These are phyloP conservation scores for Leishmania amazonensis DNA, from an alignment of 208 protist genomes.

Conservation along the genomic window DNA sequence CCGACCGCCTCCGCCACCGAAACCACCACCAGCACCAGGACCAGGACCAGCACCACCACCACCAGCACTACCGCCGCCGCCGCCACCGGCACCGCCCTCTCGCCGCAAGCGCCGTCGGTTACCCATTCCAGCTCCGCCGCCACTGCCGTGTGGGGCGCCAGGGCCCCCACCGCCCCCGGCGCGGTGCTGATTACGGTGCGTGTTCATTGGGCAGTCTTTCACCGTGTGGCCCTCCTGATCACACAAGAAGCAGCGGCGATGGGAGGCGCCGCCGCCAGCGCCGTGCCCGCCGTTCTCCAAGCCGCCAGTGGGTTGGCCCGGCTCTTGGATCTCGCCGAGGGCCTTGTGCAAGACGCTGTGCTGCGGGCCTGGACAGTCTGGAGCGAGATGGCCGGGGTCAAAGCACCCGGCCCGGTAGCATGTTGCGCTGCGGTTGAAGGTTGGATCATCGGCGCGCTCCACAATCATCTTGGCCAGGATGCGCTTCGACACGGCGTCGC, in stretches of 20 bases:
- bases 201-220: constrained; percentile 78
- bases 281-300: constrained; percentile 47
- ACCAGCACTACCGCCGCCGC: not conserved
- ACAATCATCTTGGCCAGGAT: constrained; percentile 68
- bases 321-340: constrained; percentile 72
- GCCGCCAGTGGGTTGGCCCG: constrained; percentile 55
- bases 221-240: constrained; percentile 76
- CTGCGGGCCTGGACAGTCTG: constrained; percentile 78
- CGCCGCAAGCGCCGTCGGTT: constrained; percentile 25
- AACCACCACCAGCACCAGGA: constrained; percentile 1
- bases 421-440: constrained; percentile 74
- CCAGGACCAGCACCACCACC: constrained; percentile 1
- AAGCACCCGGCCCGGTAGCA: constrained; percentile 82
- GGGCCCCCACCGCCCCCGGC: constrained; percentile 23
- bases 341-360: constrained; percentile 66
- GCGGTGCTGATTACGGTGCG: constrained; percentile 32
- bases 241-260: constrained; percentile 80
- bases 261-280: constrained; percentile 18
- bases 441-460: constrained; percentile 66
- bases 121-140: constrained; percentile 10
- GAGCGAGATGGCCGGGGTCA: constrained; percentile 86
- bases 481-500: constrained; percentile 68
- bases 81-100: constrained; percentile 12
- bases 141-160: constrained; percentile 11
- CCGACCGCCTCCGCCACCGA: constrained; percentile 10